phyloP scores from a whole-genome alignment of 2,329 filamentous ascomycete species.

The Alternaria arborescens region DNA sequence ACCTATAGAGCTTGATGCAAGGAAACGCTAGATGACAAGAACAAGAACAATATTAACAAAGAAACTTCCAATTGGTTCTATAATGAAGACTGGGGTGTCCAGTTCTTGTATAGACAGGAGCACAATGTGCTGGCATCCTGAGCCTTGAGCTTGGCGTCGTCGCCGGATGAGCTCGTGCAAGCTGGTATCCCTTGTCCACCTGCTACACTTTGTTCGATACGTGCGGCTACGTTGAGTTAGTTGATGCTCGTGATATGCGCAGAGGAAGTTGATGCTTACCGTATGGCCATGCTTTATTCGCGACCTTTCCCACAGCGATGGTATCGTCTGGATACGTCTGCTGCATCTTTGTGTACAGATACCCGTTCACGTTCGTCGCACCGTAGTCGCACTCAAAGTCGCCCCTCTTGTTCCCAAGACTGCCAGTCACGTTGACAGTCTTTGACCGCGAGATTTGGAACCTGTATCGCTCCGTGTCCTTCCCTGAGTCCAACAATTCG shows the following conservation, averaged over 20 bases:
- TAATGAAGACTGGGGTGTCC: constrained; percentile 30
- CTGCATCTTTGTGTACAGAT: constrained; percentile 66
- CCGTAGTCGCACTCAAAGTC: constrained; percentile 67
- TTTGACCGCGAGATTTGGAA: constrained; percentile 66
- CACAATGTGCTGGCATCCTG: constrained; percentile 51
- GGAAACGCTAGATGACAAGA: constrained; percentile 13
- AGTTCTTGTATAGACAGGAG: constrained; percentile 59
- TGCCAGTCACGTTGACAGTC: constrained; percentile 59
- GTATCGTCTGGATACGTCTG: constrained; percentile 51
- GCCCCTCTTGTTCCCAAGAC: constrained; percentile 55
- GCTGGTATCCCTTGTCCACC: constrained; percentile 61
- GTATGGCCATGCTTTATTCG: constrained; percentile 47
- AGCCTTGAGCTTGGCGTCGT: constrained; percentile 46
- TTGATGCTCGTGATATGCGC: not conserved
- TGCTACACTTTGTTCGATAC: constrained; percentile 62
- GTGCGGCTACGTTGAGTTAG: constrained; percentile 55
- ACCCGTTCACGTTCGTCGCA: constrained; percentile 63
- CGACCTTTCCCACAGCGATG: constrained; percentile 38
- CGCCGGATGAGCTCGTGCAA: constrained; percentile 58
- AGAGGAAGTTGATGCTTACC: constrained; percentile 28
- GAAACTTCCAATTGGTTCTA: constrained; percentile 2
- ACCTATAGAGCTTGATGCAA: constrained; percentile 9
- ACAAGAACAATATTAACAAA: not conserved
- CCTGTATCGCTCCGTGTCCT: constrained; percentile 63
- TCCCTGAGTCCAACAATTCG: constrained; percentile 58